Conservation (phyloP, 2,329 filamentous ascomycete species). For the Byssothecium circinans region DNA sequence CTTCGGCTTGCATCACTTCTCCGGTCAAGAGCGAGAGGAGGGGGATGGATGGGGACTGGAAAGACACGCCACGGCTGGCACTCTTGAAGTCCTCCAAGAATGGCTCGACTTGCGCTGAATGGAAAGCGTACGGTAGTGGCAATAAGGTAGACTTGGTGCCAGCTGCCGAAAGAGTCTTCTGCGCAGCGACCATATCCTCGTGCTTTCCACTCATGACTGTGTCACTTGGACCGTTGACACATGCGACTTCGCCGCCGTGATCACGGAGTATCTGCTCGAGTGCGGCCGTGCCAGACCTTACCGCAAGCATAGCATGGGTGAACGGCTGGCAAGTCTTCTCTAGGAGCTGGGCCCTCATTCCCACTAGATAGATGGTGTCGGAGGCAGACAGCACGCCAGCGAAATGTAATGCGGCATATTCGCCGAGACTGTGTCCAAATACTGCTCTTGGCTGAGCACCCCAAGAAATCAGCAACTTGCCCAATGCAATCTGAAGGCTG, state of each 20-base stretch:
- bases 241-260: conserved; percentile 27
- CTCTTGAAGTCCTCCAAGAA: conserved; percentile 41
- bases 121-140: conserved; percentile 15
- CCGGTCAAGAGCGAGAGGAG: too few species aligned
- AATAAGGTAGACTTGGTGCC: not conserved
- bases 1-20: too few species aligned
- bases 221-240: conserved; percentile 30
- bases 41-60: too few species aligned
- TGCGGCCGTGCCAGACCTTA: not conserved
- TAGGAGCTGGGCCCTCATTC: conserved; percentile 35
- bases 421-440: conserved; percentile 41
- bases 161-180: too few species aligned
- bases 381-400: conserved; percentile 39
- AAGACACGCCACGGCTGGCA: too few species aligned
- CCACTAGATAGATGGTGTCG: conserved; percentile 42
- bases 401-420: conserved; percentile 43
- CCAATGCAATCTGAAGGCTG: conserved; percentile 44
- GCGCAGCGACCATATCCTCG: too few species aligned
- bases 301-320: conserved; percentile 40
- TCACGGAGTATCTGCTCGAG: too few species aligned
- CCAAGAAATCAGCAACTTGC: conserved; percentile 13
- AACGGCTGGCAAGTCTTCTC: conserved; percentile 19
- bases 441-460: conserved; percentile 18
- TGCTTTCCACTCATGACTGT: not conserved
- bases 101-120: conserved; percentile 39